Evolutionary conservation across 164 flowering plant species (phyloP).

Genomic region (Malania oleifera): DNA sequence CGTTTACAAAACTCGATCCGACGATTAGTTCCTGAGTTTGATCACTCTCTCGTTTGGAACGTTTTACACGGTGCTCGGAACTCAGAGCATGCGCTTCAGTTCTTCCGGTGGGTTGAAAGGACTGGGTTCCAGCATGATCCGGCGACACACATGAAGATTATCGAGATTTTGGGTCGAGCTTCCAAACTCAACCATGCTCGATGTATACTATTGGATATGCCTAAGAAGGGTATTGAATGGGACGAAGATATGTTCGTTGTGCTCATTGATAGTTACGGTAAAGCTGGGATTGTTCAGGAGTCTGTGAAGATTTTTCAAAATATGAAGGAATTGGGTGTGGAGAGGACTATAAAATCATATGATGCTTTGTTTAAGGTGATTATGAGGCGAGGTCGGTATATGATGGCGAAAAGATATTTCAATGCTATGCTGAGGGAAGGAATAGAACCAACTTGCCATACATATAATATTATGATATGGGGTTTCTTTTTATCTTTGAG

Average conservation of each 20-base stretch:
- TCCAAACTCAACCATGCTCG: slow-evolving; percentile 88
- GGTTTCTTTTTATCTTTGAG: slow-evolving; percentile 72
- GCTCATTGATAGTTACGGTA: slow-evolving; percentile 76
- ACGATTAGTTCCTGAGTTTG: slow-evolving; percentile 58
- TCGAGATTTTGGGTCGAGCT: slow-evolving; percentile 59
- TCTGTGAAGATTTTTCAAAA: slow-evolving; percentile 70
- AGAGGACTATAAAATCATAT: slow-evolving; percentile 54
- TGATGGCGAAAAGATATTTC: slow-evolving; percentile 87
- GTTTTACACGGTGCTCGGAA: slow-evolving; percentile 57
- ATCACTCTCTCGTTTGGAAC: slow-evolving; percentile 60
- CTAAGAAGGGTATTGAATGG: slow-evolving; percentile 68
- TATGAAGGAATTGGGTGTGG: slow-evolving; percentile 77
- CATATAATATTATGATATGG: slow-evolving; percentile 80
- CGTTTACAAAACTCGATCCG: slow-evolving; percentile 85
- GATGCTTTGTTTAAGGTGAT: slow-evolving; percentile 78
- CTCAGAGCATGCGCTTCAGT: slow-evolving; percentile 76
- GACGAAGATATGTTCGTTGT: slow-evolving; percentile 80
- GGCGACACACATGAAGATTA: slow-evolving; percentile 56
- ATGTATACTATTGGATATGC: slow-evolving; percentile 83
- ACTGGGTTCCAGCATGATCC: slow-evolving; percentile 62
- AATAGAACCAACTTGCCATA: slow-evolving; percentile 64
- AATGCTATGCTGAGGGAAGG: slow-evolving; percentile 82
- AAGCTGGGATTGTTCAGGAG: slow-evolving; percentile 91
- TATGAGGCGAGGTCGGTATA: slow-evolving; percentile 63
- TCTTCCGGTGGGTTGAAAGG: slow-evolving; percentile 89